Conservation (phyloP, 768 basidiomycete genomes). For the Kwoniella heveanensis region DNA sequence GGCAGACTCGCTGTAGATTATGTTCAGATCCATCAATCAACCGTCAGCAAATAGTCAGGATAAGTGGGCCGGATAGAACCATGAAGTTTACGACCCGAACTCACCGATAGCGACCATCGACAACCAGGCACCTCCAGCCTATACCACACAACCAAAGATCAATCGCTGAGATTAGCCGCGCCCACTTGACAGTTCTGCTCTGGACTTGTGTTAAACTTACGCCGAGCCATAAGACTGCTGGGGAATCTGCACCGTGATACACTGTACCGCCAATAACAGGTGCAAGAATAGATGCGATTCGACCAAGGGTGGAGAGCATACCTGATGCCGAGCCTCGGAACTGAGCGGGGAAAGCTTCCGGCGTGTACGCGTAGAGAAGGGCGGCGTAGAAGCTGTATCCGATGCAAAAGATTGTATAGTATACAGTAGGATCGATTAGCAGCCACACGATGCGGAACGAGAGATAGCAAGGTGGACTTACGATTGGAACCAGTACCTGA, state of each 20-base stretch:
- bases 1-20: slow-evolving; percentile 23
- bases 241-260: slow-evolving; percentile 33
- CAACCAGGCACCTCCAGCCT: slow-evolving; percentile 45
- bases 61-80: no score
- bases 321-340: slow-evolving; percentile 65
- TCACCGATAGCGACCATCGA: slow-evolving; percentile 41
- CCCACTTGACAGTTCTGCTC: no score
- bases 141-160: neutral
- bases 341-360: slow-evolving; percentile 65
- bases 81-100: no score
- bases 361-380: slow-evolving; percentile 63
- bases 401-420: no score
- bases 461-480: neutral
- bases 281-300: slow-evolving; percentile 39
- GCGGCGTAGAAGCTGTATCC: slow-evolving; percentile 31
- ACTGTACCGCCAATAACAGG: slow-evolving; percentile 32
- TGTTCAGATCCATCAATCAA: neutral
- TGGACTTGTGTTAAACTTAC: no score
- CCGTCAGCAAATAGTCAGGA: no score
- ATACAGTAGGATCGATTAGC: no score
- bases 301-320: slow-evolving; percentile 57
- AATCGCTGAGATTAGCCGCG: no score
- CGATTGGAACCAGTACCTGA: slow-evolving; percentile 47
- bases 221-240: slow-evolving; percentile 37
- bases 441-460: no score